phyloP scores from a whole-genome alignment of 2,329 filamentous ascomycete genomes.

The Leptographium procerum region DNA sequence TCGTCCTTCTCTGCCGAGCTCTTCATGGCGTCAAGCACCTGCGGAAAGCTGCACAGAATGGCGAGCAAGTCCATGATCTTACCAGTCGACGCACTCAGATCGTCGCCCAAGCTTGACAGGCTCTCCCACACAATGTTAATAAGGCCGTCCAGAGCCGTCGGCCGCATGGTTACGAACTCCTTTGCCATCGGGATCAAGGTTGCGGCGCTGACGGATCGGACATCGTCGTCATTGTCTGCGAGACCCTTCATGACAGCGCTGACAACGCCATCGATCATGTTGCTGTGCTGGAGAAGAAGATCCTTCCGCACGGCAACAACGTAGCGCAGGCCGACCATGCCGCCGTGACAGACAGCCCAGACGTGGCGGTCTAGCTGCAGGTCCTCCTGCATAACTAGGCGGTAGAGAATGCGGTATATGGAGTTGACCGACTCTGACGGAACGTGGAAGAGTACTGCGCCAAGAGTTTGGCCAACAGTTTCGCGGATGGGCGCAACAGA shows the following conservation, averaged over 20 bases:
- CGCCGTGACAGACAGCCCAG: conserved; percentile 95
- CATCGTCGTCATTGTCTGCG: conserved; percentile 84
- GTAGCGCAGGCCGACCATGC: conserved; percentile 94
- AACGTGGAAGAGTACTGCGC: conserved; percentile 77
- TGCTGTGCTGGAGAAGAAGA: conserved; percentile 68
- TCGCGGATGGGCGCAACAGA: conserved; percentile 94
- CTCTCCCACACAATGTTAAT: conserved; percentile 98
- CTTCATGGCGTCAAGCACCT: conserved; percentile 92
- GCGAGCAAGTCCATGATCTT: conserved; percentile 97
- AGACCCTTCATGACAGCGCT: conserved; percentile 90
- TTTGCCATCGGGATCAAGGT: conserved; percentile 92
- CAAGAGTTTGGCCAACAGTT: conserved; percentile 87
- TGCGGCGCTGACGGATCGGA: conserved; percentile 93
- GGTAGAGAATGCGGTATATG: conserved; percentile 74
- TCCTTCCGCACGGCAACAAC: conserved; percentile 92
- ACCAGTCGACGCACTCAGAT: conserved; percentile 91
- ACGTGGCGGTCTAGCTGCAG: conserved; percentile 60
- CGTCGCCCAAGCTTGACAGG: conserved; percentile 89
- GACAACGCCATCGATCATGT: conserved; percentile 87
- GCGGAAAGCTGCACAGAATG: conserved; percentile 86
- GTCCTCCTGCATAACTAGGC: conserved; percentile 86
- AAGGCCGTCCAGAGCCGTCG: conserved; percentile 63
- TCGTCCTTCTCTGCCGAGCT: conserved; percentile 70
- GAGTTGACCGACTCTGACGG: conserved; percentile 67
- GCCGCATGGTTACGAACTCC: conserved; percentile 81